Percentiles rank a stretch among this genome's conserved stretches.
These are phyloP conservation scores for Hypsizygus marmoreus DNA, from an alignment of 768 basidiomycete genomes.

Conservation along the genomic window DNA sequence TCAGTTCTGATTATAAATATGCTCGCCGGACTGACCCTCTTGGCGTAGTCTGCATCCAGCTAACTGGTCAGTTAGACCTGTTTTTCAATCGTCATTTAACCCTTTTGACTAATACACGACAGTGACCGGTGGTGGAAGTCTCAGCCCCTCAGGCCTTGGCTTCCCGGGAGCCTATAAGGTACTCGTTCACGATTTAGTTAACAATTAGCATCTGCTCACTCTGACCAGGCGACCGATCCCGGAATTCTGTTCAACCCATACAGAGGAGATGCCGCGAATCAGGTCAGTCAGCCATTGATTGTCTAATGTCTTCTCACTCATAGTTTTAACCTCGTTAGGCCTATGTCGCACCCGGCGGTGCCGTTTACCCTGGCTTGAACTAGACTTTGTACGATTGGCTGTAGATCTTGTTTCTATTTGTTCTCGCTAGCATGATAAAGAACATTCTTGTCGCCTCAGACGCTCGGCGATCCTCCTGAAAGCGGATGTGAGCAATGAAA, in stretches of 20 bases:
- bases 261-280: slow-evolving; percentile 36
- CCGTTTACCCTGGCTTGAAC: slow-evolving; percentile 9
- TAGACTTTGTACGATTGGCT: too few species aligned
- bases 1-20: neutral
- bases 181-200: neutral
- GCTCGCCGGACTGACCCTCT: neutral
- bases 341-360: slow-evolving; percentile 5
- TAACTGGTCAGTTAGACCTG: slow-evolving; percentile 24
- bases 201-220: neutral
- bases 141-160: slow-evolving; percentile 36
- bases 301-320: neutral
- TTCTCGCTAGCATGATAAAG: too few species aligned
- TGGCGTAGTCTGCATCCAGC: slow-evolving; percentile 34
- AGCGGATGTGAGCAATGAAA: too few species aligned
- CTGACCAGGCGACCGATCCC: slow-evolving; percentile 31
- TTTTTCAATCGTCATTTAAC: neutral
- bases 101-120: neutral
- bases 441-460: too few species aligned
- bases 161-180: slow-evolving; percentile 41
- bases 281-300: slow-evolving; percentile 16
- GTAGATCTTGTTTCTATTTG: too few species aligned
- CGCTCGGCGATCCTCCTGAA: too few species aligned
- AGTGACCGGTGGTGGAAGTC: slow-evolving; percentile 37
- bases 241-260: slow-evolving; percentile 38
- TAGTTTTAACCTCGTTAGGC: slow-evolving; percentile 1